These are phyloP conservation scores for Phyllosticta capitalensis DNA, from an alignment of 2,329 filamentous ascomycete genomes.

Conservation along the genomic window DNA sequence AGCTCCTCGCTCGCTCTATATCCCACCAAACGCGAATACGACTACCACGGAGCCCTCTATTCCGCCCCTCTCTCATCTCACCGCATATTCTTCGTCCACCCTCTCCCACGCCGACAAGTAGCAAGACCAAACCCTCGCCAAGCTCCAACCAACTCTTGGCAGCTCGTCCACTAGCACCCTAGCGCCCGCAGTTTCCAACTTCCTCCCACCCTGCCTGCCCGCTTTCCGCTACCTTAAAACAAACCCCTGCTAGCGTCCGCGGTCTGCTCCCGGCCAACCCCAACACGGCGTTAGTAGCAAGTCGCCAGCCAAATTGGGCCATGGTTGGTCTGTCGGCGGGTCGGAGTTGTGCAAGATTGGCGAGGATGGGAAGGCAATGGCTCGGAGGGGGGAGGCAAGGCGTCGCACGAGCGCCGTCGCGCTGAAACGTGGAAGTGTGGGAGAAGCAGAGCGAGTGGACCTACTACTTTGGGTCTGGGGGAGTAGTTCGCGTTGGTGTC, in stretches of 20 bases:
- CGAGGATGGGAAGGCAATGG: background rate
- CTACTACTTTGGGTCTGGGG: background rate
- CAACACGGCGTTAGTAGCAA: background rate
- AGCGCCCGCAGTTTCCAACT: background rate
- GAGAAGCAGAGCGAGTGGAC: background rate
- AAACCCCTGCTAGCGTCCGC: background rate
- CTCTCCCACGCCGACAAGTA: background rate
- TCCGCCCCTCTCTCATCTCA: background rate
- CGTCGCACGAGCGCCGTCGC: background rate
- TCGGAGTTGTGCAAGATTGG: background rate
- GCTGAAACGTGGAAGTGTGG: background rate
- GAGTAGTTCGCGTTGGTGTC: background rate
- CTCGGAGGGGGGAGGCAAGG: background rate
- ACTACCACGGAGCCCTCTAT: background rate
- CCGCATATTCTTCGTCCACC: background rate
- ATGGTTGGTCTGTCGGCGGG: background rate
- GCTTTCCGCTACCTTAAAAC: background rate
- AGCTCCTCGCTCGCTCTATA: background rate
- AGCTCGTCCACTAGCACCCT: background rate
- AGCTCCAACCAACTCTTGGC: background rate
- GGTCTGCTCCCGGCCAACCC: background rate
- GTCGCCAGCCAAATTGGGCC: background rate
- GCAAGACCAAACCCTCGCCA: background rate
- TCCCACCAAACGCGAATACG: background rate
- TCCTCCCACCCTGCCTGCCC: background rate